Evolutionary conservation across 305 asterid species (phyloP).

Genomic region (Stenogyne calaminthoides): DNA sequence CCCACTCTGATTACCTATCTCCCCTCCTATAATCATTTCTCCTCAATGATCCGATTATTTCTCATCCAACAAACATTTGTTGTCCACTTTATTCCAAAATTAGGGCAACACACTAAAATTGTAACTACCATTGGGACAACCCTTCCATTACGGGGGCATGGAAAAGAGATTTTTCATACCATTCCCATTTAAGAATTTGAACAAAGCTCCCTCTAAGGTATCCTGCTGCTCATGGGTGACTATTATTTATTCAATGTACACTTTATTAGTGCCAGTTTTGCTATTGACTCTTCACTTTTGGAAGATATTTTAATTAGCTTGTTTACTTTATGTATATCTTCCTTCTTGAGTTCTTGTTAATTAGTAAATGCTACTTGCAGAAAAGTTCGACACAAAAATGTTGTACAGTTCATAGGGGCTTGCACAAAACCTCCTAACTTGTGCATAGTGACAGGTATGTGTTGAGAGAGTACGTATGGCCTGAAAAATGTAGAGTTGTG

Average conservation of each 20-base stretch:
- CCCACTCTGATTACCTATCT: too few relatives aligned
- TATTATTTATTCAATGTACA: background rate
- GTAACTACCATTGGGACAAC: too few relatives aligned
- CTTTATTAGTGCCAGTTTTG: constrained; percentile 10
- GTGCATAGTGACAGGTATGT: constrained; percentile 88
- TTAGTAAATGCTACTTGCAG: constrained; percentile 54
- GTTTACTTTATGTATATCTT: background rate
- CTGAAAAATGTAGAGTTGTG: constrained; percentile 12
- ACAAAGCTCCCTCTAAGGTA: background rate
- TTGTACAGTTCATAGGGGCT: constrained; percentile 95
- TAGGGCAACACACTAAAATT: too few relatives aligned
- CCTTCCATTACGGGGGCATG: too few relatives aligned
- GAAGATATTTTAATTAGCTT: background rate
- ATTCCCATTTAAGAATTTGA: too few relatives aligned
- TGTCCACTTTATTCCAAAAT: too few relatives aligned
- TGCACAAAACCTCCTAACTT: constrained; percentile 88
- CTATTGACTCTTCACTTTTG: background rate
- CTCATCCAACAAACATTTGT: too few relatives aligned
- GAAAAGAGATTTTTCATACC: too few relatives aligned
- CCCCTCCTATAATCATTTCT: too few relatives aligned
- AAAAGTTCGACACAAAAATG: constrained; percentile 95
- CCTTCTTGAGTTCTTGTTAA: too few relatives aligned
- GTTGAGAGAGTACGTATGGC: constrained; percentile 10
- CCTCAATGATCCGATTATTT: too few relatives aligned
- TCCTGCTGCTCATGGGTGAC: background rate